Conservation (phyloP, 768 basidiomycete species). For the Suillus plorans region DNA sequence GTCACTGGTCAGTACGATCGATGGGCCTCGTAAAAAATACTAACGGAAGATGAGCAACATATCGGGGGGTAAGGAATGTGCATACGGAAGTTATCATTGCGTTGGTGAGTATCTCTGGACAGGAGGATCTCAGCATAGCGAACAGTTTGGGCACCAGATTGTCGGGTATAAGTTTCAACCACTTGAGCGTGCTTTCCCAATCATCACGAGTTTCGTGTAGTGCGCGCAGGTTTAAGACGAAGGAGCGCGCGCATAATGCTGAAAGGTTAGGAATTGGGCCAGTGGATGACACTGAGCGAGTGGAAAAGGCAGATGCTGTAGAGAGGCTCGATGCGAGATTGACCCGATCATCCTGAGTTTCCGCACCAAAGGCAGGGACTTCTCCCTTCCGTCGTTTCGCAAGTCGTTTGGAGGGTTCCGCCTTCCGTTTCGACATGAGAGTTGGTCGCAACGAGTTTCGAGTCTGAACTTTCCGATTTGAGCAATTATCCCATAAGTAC, state of each 20-base stretch:
- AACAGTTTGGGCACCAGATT: slow-evolving; percentile 50
- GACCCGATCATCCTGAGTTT: slow-evolving; percentile 44
- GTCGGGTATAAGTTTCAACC: slow-evolving; percentile 53
- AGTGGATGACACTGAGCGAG: slow-evolving; percentile 34
- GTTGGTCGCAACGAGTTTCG: not conserved
- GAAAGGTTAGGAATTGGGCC: slow-evolving; percentile 43
- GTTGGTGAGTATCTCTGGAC: slow-evolving; percentile 52
- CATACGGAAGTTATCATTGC: slow-evolving; percentile 57
- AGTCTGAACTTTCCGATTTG: not conserved
- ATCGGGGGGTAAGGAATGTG: not conserved
- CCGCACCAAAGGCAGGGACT: slow-evolving; percentile 39
- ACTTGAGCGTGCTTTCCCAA: slow-evolving; percentile 41
- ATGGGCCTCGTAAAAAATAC: slow-evolving; percentile 59
- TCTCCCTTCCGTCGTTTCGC: slow-evolving; percentile 18
- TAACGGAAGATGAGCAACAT: slow-evolving; percentile 23
- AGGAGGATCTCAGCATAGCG: slow-evolving; percentile 45
- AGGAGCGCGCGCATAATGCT: slow-evolving; percentile 49
- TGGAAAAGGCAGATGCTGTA: slow-evolving; percentile 53
- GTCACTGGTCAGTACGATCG: slow-evolving; percentile 45
- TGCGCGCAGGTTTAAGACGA: slow-evolving; percentile 43
- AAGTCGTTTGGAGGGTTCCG: not conserved
- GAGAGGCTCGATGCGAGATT: slow-evolving; percentile 39
- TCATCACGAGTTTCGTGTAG: slow-evolving; percentile 38
- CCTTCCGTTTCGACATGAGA: slow-evolving; percentile 15
- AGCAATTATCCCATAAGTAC: not conserved